Percentiles rank a stretch among this genome's conserved stretches.
Conservation (phyloP, 495 filamentous ascomycete genomes). For the Aspergillus bridgeri region DNA sequence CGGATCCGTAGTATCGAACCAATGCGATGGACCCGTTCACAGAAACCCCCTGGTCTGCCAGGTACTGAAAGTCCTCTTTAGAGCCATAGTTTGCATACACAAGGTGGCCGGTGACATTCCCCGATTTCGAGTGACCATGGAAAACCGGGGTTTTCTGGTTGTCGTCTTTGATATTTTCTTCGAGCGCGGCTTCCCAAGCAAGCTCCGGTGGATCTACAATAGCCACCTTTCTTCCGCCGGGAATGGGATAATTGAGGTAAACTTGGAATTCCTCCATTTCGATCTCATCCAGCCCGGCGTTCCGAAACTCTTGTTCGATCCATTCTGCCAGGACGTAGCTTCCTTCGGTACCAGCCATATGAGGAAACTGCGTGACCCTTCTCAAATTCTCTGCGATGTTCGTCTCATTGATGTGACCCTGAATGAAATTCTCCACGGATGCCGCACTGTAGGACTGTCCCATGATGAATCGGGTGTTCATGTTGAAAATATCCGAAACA, state of each 20-base stretch:
- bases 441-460: conserved; percentile 49
- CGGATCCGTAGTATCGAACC: conserved; percentile 74
- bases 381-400: conserved; percentile 67
- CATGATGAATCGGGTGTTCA: conserved; percentile 41
- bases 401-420: conserved; percentile 61
- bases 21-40: conserved; percentile 78
- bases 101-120: conserved; percentile 86
- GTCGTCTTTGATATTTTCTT: conserved; percentile 57
- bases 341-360: conserved; percentile 88
- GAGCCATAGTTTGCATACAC: conserved; percentile 94
- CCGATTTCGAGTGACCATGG: conserved; percentile 84
- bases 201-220: conserved; percentile 69
- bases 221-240: conserved; percentile 72
- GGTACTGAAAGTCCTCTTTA: conserved; percentile 69
- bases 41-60: conserved; percentile 68
- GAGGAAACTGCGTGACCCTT: conserved; percentile 73
- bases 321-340: conserved; percentile 79
- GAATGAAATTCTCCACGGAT: conserved; percentile 67
- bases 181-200: conserved; percentile 78
- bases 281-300: conserved; percentile 68
- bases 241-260: conserved; percentile 87
- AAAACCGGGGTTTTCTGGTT: conserved; percentile 69
- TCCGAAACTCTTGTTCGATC: conserved; percentile 68
- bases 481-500: conserved; percentile 71
- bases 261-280: conserved; percentile 73